A percentile compares a stretch with the other conserved stretches of the same genome.
phyloP scores from a whole-genome alignment of 2,329 filamentous ascomycete species.

The Alternaria arbusti region DNA sequence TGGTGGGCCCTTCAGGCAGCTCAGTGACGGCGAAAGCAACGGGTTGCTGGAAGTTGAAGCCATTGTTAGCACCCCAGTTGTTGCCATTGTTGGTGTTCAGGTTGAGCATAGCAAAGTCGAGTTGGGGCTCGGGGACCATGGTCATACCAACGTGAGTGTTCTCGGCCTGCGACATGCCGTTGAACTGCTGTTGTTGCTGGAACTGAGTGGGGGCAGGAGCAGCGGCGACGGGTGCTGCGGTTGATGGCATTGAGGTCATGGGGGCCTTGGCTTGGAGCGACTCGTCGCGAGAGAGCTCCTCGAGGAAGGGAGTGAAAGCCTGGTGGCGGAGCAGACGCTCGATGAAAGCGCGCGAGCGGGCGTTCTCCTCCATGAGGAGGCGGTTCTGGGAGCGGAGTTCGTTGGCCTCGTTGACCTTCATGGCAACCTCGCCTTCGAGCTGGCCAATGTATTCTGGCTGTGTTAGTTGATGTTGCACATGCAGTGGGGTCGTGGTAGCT shows the following conservation, averaged over 20 bases:
- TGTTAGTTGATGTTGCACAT: constrained; percentile 56
- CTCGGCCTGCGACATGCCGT: constrained; percentile 58
- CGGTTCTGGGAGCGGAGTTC: constrained; percentile 82
- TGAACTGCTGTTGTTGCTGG: constrained; percentile 58
- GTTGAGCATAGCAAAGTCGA: constrained; percentile 77
- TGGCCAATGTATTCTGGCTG: constrained; percentile 89
- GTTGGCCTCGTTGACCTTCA: constrained; percentile 81
- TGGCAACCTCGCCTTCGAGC: constrained; percentile 86
- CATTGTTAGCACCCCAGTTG: constrained; percentile 61
- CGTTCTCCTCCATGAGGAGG: constrained; percentile 83
- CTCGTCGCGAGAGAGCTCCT: constrained; percentile 51
- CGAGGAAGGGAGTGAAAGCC: constrained; percentile 55
- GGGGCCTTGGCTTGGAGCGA: constrained; percentile 40
- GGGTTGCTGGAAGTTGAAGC: constrained; percentile 60
- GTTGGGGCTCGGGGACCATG: constrained; percentile 78
- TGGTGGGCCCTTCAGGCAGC: constrained; percentile 68
- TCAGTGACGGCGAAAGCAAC: constrained; percentile 77
- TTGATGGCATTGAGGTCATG: constrained; percentile 35
- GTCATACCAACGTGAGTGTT: constrained; percentile 73
- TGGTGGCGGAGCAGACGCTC: constrained; percentile 68
- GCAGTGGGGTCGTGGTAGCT: constrained; percentile 40
- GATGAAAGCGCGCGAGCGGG: constrained; percentile 82
- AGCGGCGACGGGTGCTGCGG: constrained; percentile 37
- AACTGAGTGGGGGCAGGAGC: constrained; percentile 60
- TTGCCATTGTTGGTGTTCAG: constrained; percentile 53